A percentile compares a stretch with the other conserved stretches of the same genome.
These are phyloP conservation scores for Leavenworthia alabamica DNA, from an alignment of 345 rosid genomes.

Conservation along the genomic window DNA sequence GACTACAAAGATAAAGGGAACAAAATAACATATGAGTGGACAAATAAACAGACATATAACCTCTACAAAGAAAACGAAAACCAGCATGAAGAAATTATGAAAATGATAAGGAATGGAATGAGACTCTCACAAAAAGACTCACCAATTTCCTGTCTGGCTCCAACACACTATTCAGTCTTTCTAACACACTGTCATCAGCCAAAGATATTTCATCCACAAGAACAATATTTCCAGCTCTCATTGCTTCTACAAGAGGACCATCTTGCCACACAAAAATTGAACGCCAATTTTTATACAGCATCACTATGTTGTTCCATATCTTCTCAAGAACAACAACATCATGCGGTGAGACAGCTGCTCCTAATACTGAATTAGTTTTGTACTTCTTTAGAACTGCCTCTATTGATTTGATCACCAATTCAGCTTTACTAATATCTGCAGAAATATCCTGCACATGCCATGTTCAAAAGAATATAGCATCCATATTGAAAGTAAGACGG, in stretches of 20 bases:
- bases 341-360: conserved; percentile 28
- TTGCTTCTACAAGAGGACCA: conserved; percentile 92
- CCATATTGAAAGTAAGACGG: neutral
- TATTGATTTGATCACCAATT: conserved; percentile 46
- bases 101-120: neutral
- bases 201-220: conserved; percentile 94
- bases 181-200: conserved; percentile 97
- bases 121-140: conserved; percentile 15
- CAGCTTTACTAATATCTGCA: conserved; percentile 58
- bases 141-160: conserved; percentile 91
- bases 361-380: conserved; percentile 37
- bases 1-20: conserved; percentile 40
- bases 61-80: neutral
- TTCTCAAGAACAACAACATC: conserved; percentile 52
- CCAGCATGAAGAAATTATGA: neutral
- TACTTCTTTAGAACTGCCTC: conserved; percentile 33
- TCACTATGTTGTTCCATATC: conserved; percentile 44
- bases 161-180: conserved; percentile 86
- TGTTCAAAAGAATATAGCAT: conserved; percentile 1
- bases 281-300: conserved; percentile 69
- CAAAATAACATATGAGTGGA: neutral
- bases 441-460: conserved; percentile 45
- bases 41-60: neutral
- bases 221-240: conserved; percentile 78
- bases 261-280: conserved; percentile 90